These are phyloP conservation scores for Aureobasidium pullulans DNA, from an alignment of 2,329 filamentous ascomycete genomes.

Conservation along the genomic window DNA sequence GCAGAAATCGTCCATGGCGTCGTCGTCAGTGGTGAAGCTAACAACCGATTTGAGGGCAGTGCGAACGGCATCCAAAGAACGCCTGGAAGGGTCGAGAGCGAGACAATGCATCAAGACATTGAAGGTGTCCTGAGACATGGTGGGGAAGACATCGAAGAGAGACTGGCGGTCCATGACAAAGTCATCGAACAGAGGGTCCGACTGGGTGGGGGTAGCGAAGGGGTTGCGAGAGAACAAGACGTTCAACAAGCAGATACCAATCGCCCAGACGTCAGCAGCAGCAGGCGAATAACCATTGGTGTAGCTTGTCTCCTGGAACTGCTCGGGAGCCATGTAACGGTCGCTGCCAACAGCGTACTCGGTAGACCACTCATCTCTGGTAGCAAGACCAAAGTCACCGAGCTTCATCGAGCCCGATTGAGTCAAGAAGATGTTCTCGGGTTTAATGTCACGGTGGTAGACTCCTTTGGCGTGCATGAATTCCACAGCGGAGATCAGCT, in stretches of 20 bases:
- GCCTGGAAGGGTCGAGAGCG: constrained; percentile 82
- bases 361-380: constrained; percentile 79
- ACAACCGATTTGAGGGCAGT: constrained; percentile 71
- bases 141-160: constrained; percentile 94
- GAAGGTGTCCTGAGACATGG: constrained; percentile 97
- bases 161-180: constrained; percentile 91
- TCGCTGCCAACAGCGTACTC: constrained; percentile 95
- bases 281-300: constrained; percentile 75
- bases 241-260: constrained; percentile 94
- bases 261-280: constrained; percentile 92
- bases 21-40: constrained; percentile 90
- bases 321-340: constrained; percentile 98
- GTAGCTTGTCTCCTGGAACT: constrained; percentile 75
- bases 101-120: constrained; percentile 87
- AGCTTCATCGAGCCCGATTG: constrained; percentile 87
- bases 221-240: constrained; percentile 95
- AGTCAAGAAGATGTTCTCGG: constrained; percentile 95
- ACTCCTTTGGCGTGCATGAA: constrained; percentile 87
- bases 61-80: constrained; percentile 70
- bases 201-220: constrained; percentile 81
- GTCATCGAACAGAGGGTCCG: constrained; percentile 89
- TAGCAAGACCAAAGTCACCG: constrained; percentile 91
- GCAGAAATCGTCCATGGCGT: constrained; percentile 89
- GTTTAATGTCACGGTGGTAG: constrained; percentile 97
- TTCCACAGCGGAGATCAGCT: constrained; percentile 81